phyloP scores from a whole-genome alignment of 495 filamentous ascomycete genomes.

The Monascus purpureus region DNA sequence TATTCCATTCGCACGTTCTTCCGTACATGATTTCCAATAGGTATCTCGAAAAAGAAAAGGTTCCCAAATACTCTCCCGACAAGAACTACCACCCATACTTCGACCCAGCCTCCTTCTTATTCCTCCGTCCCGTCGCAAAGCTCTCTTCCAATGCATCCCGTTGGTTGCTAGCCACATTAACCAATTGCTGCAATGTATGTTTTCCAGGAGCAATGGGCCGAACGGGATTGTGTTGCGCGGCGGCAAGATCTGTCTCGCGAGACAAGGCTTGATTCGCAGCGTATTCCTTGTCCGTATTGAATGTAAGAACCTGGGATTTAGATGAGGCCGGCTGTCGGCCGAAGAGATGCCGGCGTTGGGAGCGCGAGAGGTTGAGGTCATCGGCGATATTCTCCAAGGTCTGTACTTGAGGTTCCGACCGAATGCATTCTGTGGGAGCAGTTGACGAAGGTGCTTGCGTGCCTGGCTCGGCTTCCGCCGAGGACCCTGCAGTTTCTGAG shows the following conservation, averaged over 20 bases:
- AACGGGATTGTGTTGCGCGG: slow-evolving; percentile 64
- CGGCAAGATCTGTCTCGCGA: slow-evolving; percentile 39
- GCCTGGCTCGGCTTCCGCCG: slow-evolving; percentile 5
- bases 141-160: slow-evolving; percentile 77
- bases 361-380: slow-evolving; percentile 58
- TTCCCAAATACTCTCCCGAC: too few species aligned
- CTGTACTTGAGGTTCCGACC: slow-evolving; percentile 13
- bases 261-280: slow-evolving; percentile 52
- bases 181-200: slow-evolving; percentile 74
- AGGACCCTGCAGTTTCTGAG: slow-evolving; percentile 11
- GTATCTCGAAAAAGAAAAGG: too few species aligned
- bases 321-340: slow-evolving; percentile 40
- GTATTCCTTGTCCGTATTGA: slow-evolving; percentile 82
- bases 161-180: slow-evolving; percentile 66
- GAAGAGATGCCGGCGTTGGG: slow-evolving; percentile 68
- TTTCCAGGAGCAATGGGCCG: slow-evolving; percentile 77
- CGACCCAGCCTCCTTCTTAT: slow-evolving; percentile 62
- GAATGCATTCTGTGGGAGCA: slow-evolving; percentile 3
- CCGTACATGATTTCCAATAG: too few species aligned
- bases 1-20: too few species aligned
- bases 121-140: slow-evolving; percentile 61
- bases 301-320: slow-evolving; percentile 47
- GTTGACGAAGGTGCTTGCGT: slow-evolving; percentile 6
- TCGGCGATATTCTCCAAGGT: slow-evolving; percentile 52
- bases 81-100: slow-evolving; percentile 67